Base-by-base conservation (phyloP, 495 filamentous ascomycete species). In the Penicillium lagena region DNA sequence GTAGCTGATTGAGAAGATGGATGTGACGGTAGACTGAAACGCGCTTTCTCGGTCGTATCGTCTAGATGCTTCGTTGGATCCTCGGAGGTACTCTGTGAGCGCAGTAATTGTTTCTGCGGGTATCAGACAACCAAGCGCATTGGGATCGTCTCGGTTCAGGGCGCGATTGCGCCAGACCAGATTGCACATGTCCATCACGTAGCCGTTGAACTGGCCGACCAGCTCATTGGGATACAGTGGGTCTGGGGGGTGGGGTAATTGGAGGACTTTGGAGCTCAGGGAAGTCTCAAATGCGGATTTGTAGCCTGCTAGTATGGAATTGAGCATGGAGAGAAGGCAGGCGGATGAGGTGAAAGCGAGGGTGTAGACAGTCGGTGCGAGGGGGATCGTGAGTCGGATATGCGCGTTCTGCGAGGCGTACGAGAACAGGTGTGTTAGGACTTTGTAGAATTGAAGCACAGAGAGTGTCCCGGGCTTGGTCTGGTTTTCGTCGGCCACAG, bases 131-230 rank as follows among this genome's bases (percentile, higher is more conserved):
- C 84, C 88, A 27, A 81, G 67, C 4, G 89, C 79, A 59, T 89
- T 88, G 10, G 72, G 59, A 48, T 93, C 87, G 9, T 76, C 68
- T 2, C 62, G 65, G 35, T 81, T 80, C 29, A 96, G 81, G 0
- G 85, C 89, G 11, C 84, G 82, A 14, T 80, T 81, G 13, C 87
- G 78, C 88, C 90, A 94, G 11, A 95, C 52, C 37, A 87, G 77
- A 54, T 96, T 94, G 68, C 87, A 93, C 34, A 89, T 75, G 55
- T 96, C 90, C 85, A 93, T 93, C 29, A 95, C 74, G 54, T 84
- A 89, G 8, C 84, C 85, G 60, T 96, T 96, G 67, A 93, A 91
- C 14, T 76, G 70, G 35, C 79, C 74, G 41, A 89, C 68, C 4
- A 70, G 39, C 3, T 78, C 52, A 76, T 79, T 50, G 63, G 66